Evolutionary conservation across 192 early-diverging fungal genomes (phyloP), one percentile per base, ranked within the genome.

Genomic region (Mortierella alpina): DNA sequence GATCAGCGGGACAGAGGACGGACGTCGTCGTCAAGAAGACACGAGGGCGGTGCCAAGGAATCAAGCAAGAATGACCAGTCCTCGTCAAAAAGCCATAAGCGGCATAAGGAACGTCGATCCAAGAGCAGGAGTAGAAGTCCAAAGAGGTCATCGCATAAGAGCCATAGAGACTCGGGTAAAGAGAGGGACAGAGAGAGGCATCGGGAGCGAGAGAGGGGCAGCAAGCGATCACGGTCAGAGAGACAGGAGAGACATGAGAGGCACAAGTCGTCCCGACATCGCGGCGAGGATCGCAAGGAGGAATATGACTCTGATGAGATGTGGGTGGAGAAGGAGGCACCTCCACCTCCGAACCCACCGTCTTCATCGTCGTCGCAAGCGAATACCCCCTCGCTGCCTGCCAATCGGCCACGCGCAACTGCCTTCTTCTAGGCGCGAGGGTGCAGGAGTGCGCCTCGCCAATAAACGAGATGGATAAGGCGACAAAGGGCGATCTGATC

Each of bases 311-410:
- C 15, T 5, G 56, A 59, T 47, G 55, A n/a, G 4, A 55, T 68
- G 12, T 68, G 66, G 66, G 66, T 68, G 1, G 66, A 68, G 66
- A 68, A 68, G 55, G 40, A 68, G 55, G 56, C 44, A 62, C n/a
- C 23, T 15, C 9, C 46, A 42, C 40, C 44, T 1, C 31, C 1
- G 1, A 31, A 31, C 31, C 31, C 31, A 3, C 31, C 31, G 31
- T 31, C 31, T 31, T 31, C 3, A 3, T 31, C 31, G 31, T 31
- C 31, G 1, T 31, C 31, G 31, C 31, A 31, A 3, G 31, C 31
- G 31, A 31, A 31, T 31, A 31, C 31, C 1, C 31, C 31, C 31
- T 31, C 31, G 31, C 31, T 31, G 31, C 31, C 31, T 31, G 31
- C 31, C 1, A 31, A 31, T 3, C 31, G 31, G 31, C 31, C 31